Conservation (phyloP, 176 grass and related monocot genomes). For the Themeda triandra region DNA sequence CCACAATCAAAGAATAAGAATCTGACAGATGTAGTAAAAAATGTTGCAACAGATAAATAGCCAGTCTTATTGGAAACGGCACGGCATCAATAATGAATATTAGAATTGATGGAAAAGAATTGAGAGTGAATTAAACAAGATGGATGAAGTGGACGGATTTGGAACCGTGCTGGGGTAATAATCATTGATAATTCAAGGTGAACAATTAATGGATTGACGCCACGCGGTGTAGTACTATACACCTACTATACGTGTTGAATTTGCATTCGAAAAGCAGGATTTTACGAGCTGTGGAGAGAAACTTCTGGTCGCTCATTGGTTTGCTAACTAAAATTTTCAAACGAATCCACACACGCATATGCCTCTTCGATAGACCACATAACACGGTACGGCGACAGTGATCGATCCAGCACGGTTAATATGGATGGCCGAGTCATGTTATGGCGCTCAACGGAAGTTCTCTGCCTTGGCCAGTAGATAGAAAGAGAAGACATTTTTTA, state of each 20-base stretch:
- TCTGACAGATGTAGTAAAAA: no score
- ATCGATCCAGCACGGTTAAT: neutral
- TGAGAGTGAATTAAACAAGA: neutral
- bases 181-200: neutral
- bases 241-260: neutral
- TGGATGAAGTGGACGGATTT: neutral
- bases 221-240: no score
- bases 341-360: neutral
- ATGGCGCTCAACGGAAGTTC: neutral
- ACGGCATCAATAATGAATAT: no score
- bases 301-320: neutral
- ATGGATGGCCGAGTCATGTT: no score
- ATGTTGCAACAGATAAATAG: no score
- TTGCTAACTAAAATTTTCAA: neutral
- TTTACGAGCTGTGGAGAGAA: no score
- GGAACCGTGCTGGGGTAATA: neutral
- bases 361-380: neutral
- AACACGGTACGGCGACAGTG: neutral
- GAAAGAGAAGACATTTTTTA: neutral
- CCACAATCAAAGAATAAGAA: no score
- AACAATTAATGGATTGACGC: neutral
- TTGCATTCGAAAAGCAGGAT: neutral
- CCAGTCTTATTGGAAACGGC: no score
- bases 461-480: neutral
- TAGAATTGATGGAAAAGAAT: neutral